Evolutionary conservation across 2,329 filamentous ascomycete genomes (phyloP), one percentile per base, ranked within the genome.

Genomic region (Rhynchosporium secalis): DNA sequence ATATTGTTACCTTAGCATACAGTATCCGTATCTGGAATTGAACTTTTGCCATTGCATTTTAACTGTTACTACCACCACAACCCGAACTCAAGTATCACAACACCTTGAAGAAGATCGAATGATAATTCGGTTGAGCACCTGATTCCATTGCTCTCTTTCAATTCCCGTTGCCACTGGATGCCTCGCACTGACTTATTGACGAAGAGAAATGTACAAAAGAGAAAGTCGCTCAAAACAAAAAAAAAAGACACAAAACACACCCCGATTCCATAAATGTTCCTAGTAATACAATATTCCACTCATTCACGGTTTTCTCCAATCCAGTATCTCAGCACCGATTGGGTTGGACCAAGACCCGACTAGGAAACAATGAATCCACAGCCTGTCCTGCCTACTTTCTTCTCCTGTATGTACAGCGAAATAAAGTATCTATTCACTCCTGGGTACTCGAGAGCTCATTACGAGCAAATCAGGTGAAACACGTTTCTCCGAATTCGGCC

Each of bases 381-480:
- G 7, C 28, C 12, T 20, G 20, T 20, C 20, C 20, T 20, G 20
- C 20, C 20, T 20, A 20, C 29, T 51, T 28, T 20, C 49, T 13
- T 54, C 26, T 20, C 49, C 10, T 36, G 5, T 54, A 54, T 54
- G n/a, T 54, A 54, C 49, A 54, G 26, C 38, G 49, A 40, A 33
- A 54, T 36, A 20, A 54, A 15, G 36, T 33, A 40, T 29, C 36
- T n/a, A 10, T 40, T 12, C 47, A 10, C 7, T 5, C 12, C 4
- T n/a, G 26, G 4, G 15, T 2, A 9, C 29, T 9, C 9, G 12
- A 20, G 29, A 52, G 31, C n/a, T 38, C 15, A 3, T 52, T n/a
- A 31, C 48, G 48, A 52, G 13, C 36, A 38, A 33, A 33, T 29
- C 9, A 36, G 31, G 26, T 9, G 31, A 38, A 36, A 38, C 2